Base-by-base conservation (phyloP, 1,139 yeast species). In the Scheffersomyces titani region DNA sequence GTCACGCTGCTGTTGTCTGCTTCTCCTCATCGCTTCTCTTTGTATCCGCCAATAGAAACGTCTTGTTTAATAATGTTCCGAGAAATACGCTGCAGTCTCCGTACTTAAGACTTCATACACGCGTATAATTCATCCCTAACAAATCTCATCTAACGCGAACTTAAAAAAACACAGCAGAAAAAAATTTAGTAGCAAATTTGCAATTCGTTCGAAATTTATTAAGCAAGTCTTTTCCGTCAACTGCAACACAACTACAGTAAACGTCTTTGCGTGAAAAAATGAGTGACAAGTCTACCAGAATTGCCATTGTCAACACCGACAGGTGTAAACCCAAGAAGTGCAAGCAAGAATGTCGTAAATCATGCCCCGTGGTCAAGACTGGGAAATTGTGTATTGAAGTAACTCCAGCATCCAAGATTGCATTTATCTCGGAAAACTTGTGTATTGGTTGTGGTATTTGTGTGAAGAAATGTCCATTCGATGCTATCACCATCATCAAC, bases 381-480 rank as follows among this genome's bases (percentile, higher is more conserved):
- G 99, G 99, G 58, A 94, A 93, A 75, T 85, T 93, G 61, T 94
- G 99, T 88, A 94, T 94, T 69, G 99, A 94, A 76, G 99, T 94
- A 52, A 79, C 92, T 0, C 97, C 98, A 59, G 83, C 89, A 36
- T 87, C 91, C 59, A 94, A 94, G 73, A 92, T 94, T 70, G 97
- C 98, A 22, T 94, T 93, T 73, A 91, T 94, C 61, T 91, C 97
- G n/a, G 99, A 94, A 74, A 90, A 81, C 50, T 81, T 94, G 71
- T 94, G 99, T 84, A 94, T 94, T 69, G 99, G 99, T 73, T 94
- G 99, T 82, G 99, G 99, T 92, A 94, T 94, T 68, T 94, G 99
- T 83, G 97, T 92, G 54, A 94, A 94, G 76, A 94, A 92, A 74
- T 94, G 99, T 78, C 99, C 99, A 36, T 94, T 94, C 71, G 97